Percentiles rank a stretch among this genome's conserved stretches.
Conservation (phyloP, 768 basidiomycete genomes). For the Termitomyces sp. region DNA sequence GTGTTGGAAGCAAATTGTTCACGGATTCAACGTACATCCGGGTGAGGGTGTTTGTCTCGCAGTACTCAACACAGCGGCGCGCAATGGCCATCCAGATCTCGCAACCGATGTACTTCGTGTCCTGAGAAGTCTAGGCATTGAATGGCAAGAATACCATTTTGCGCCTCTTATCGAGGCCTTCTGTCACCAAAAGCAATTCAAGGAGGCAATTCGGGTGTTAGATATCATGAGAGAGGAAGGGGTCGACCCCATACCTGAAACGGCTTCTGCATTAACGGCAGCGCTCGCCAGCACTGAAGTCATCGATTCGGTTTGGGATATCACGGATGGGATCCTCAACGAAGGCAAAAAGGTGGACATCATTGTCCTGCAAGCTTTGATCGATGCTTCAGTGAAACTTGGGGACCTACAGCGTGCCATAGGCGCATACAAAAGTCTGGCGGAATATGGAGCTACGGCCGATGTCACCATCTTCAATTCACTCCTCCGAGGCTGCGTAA, state of each 20-base stretch:
- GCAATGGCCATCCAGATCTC: conserved; percentile 68
- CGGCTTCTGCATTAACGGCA: conserved; percentile 48
- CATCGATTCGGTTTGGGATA: conserved; percentile 63
- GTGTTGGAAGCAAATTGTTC: conserved; percentile 62
- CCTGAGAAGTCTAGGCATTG: conserved; percentile 46
- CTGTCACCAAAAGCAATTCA: conserved; percentile 51
- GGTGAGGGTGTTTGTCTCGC: conserved; percentile 74
- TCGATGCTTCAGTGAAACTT: conserved; percentile 59
- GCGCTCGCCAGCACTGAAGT: conserved; percentile 47
- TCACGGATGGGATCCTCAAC: conserved; percentile 59
- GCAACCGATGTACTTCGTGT: conserved; percentile 63
- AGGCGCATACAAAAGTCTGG: conserved; percentile 67
- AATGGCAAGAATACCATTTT: conserved; percentile 71
- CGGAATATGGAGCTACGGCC: conserved; percentile 54
- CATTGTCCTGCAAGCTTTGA: conserved; percentile 61
- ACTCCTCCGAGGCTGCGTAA: conserved; percentile 65
- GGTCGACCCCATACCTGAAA: conserved; percentile 48
- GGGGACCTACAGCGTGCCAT: conserved; percentile 76
- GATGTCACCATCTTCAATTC: conserved; percentile 66
- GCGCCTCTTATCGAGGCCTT: conserved; percentile 77
- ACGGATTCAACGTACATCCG: conserved; percentile 51
- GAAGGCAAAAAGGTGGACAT: conserved; percentile 54
- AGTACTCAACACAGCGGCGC: conserved; percentile 72
- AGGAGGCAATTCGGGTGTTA: conserved; percentile 62
- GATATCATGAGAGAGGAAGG: conserved; percentile 56